These are phyloP conservation scores for Pseudoperonospora humuli DNA, from an alignment of 352 stramenopile genomes.

Conservation along the genomic window DNA sequence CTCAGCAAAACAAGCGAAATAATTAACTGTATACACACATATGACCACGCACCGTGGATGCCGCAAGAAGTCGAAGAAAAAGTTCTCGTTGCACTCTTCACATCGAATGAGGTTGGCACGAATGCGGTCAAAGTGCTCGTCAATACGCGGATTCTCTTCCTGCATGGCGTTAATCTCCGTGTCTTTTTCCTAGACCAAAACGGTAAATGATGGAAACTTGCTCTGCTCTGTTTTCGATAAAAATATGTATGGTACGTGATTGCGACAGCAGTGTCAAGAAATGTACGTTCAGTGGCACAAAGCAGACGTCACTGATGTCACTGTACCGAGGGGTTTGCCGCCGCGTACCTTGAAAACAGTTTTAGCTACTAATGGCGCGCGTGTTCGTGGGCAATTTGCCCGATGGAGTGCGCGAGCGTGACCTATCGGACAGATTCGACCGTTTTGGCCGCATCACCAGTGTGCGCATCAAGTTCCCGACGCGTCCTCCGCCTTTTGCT, in stretches of 20 bases:
- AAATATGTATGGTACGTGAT: background rate
- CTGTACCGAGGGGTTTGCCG: background rate
- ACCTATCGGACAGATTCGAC: slow-evolving; percentile 49
- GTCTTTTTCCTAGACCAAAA: background rate
- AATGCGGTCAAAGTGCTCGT: slow-evolving; percentile 54
- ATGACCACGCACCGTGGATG: slow-evolving; percentile 41
- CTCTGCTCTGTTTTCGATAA: background rate
- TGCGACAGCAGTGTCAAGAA: too few species aligned
- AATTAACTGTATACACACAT: slow-evolving; percentile 1
- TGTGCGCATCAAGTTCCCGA: slow-evolving; percentile 47
- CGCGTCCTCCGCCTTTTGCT: slow-evolving; percentile 36
- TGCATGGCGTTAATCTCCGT: background rate
- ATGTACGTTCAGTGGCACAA: background rate
- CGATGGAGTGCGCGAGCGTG: slow-evolving; percentile 39
- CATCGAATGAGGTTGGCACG: slow-evolving; percentile 69
- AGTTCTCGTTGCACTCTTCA: slow-evolving; percentile 75
- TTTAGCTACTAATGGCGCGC: slow-evolving; percentile 21
- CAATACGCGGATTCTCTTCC: slow-evolving; percentile 23
- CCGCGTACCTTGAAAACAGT: background rate
- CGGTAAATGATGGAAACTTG: too few species aligned
- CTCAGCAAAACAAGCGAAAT: too few species aligned
- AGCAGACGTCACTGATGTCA: background rate
- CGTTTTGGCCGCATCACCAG: slow-evolving; percentile 38
- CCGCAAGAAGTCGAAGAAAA: slow-evolving; percentile 75
- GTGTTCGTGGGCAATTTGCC: slow-evolving; percentile 64